Conservation (phyloP, 768 basidiomycete species). For the Psilocybe azurescens region DNA sequence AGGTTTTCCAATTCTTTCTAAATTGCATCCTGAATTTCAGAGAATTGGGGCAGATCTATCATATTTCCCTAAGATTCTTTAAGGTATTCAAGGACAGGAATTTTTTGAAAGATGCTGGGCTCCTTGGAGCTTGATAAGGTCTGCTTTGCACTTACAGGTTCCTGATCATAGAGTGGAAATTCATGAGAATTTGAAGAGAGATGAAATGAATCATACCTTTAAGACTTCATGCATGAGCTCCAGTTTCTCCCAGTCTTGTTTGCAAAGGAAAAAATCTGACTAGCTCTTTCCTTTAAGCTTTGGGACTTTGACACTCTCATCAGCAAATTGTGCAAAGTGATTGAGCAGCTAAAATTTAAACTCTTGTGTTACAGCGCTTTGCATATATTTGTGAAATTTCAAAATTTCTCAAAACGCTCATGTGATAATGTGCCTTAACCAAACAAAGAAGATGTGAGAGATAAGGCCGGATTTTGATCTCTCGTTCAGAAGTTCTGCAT, state of each 20-base stretch:
- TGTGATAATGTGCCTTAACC: too few relatives aligned
- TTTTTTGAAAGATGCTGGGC: constrained; percentile 29
- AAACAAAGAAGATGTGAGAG: too few relatives aligned
- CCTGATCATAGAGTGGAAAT: constrained; percentile 18
- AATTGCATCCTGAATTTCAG: constrained; percentile 22
- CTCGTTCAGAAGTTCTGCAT: too few relatives aligned
- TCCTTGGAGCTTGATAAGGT: constrained; percentile 28
- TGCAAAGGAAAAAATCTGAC: constrained; percentile 23
- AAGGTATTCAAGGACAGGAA: constrained; percentile 32
- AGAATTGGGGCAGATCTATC: constrained; percentile 19
- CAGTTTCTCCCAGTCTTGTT: constrained; percentile 28
- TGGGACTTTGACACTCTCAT: constrained; percentile 24
- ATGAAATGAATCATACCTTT: constrained; percentile 16
- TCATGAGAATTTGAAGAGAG: constrained; percentile 5
- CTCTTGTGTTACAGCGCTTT: background rate
- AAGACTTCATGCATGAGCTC: constrained; percentile 29
- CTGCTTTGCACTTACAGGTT: constrained; percentile 26
- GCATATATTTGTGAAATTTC: too few relatives aligned
- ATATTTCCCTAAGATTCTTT: constrained; percentile 24
- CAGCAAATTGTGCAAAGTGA: constrained; percentile 17
- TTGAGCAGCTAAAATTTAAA: too few relatives aligned
- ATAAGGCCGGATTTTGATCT: too few relatives aligned
- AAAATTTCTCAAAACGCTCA: too few relatives aligned
- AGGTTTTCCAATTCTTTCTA: constrained; percentile 28
- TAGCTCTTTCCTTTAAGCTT: constrained; percentile 31